A percentile compares a stretch with the other conserved stretches of the same genome.
Conservation (phyloP, 2,329 filamentous ascomycete species). For the Arthrinium phaeospermum region DNA sequence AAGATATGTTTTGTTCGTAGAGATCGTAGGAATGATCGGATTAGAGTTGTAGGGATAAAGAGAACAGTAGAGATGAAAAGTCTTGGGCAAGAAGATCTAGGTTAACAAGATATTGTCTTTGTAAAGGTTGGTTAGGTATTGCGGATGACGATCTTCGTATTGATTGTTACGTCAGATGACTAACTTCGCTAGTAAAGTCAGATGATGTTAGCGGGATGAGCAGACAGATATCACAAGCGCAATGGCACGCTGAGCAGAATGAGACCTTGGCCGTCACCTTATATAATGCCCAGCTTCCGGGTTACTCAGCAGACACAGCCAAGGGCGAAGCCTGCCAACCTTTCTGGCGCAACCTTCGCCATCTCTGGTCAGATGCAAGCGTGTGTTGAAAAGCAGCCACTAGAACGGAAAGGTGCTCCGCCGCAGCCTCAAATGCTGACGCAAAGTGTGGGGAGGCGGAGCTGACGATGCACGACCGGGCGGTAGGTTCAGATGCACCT, state of each 20-base stretch:
- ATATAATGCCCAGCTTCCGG: constrained; percentile 11
- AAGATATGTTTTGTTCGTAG: not conserved
- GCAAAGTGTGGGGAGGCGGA: constrained; percentile 11
- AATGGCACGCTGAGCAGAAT: not conserved
- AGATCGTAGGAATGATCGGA: not conserved
- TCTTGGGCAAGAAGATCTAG: not conserved
- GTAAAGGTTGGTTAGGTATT: not conserved
- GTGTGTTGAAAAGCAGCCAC: not conserved
- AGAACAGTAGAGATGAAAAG: not conserved
- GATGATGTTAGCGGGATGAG: not conserved
- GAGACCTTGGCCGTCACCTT: constrained; percentile 7
- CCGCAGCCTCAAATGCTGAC: constrained; percentile 7
- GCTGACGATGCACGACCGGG: not conserved
- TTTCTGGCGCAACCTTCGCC: not conserved
- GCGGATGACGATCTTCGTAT: not conserved
- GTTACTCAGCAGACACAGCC: constrained; percentile 13
- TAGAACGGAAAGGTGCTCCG: not conserved
- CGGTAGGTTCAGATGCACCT: not conserved
- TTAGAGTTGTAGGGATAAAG: not conserved
- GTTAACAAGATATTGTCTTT: not conserved
- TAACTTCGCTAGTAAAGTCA: not conserved
- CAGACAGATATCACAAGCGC: constrained; percentile 3
- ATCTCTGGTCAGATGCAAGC: not conserved
- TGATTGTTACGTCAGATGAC: constrained; percentile 5
- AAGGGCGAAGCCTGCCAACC: not conserved